These are phyloP conservation scores for Calonectria pteridis DNA, from an alignment of 2,329 filamentous ascomycete species.

Conservation along the genomic window DNA sequence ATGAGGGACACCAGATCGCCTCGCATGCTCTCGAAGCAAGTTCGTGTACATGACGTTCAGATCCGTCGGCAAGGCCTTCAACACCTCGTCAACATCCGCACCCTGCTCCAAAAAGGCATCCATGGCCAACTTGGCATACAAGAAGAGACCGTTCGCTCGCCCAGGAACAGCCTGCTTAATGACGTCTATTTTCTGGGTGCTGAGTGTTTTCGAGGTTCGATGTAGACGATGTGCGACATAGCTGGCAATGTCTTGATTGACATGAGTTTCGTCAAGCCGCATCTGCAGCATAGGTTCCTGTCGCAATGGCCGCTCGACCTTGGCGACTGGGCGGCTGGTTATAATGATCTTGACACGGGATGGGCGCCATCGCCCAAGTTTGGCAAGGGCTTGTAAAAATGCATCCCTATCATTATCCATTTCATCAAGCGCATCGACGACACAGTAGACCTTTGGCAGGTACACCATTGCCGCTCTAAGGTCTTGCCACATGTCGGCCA, in stretches of 20 bases:
- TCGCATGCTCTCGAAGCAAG: conserved; percentile 24
- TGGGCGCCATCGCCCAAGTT: conserved; percentile 48
- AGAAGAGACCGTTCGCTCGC: conserved; percentile 31
- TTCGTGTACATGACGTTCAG: conserved; percentile 29
- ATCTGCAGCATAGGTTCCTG: conserved; percentile 45
- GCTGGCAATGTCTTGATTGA: conserved; percentile 55
- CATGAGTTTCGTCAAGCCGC: conserved; percentile 50
- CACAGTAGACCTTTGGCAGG: conserved; percentile 49
- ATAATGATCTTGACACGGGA: conserved; percentile 55
- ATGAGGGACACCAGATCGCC: conserved; percentile 8
- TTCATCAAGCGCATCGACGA: conserved; percentile 61
- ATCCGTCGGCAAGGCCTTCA: conserved; percentile 10
- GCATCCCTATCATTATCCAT: conserved; percentile 52
- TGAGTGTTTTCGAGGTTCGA: conserved; percentile 27
- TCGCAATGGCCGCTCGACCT: conserved; percentile 48
- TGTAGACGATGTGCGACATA: conserved; percentile 48
- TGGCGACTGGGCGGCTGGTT: conserved; percentile 55
- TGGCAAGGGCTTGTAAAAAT: conserved; percentile 50
- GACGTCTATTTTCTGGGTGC: conserved; percentile 20
- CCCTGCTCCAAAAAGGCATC: conserved; percentile 18
- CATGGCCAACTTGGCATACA: conserved; percentile 36
- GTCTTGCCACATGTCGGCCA: conserved; percentile 47
- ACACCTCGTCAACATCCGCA: not conserved
- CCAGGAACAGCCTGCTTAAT: conserved; percentile 25
- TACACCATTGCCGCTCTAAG: conserved; percentile 35